Base-by-base conservation (phyloP, 305 asterid genomes). In the Lippia alba region DNA sequence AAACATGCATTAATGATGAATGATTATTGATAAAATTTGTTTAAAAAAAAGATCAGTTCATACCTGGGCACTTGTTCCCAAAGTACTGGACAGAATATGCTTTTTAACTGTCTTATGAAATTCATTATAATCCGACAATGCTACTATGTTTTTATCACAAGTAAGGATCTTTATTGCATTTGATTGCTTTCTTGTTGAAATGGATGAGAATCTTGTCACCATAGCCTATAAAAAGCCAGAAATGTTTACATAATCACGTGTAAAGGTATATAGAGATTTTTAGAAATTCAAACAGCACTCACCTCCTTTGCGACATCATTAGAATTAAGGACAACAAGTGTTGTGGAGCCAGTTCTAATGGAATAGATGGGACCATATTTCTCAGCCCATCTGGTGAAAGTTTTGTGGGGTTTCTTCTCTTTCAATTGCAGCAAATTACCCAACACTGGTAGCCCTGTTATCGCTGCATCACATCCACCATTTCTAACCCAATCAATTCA, bases 11-110 rank as follows among this genome's bases (percentile, higher is more conserved):
- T n/a, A 6, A 36, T 24, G 1, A 36, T 36, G 6, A 36, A 36
- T 36, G 41, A 3, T 24, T 24, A 24, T 24, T 24, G 3, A 24
- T 3, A 24, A 24, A 24, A 24, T 24, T 24, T 24, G 3, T 36
- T 36, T 2, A 36, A 5, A 36, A 36, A 36, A 24, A 18, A 55
- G 19, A 41, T 49, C 7, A 34, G 61, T 32, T 54, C 54, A 39
- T 77, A 83, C 93, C 96, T 86, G 96, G 45, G 92, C 92, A 74
- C 65, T 75, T 59, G 96, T 81, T 72, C 96, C 96, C 69, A 89
- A 72, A 53, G 76, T 77, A 56, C 86, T 85, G 6, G 83, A 64
- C 56, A 89, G 83, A 56, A 89, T 39, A 40, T 78, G 79, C 15
- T 75, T 78, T 67, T 89, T 89, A 0, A 77, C 79, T 19, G 66